A percentile compares a stretch with the other conserved stretches of the same genome.
Conservation (phyloP, 768 basidiomycete species). For the Russula sp. region DNA sequence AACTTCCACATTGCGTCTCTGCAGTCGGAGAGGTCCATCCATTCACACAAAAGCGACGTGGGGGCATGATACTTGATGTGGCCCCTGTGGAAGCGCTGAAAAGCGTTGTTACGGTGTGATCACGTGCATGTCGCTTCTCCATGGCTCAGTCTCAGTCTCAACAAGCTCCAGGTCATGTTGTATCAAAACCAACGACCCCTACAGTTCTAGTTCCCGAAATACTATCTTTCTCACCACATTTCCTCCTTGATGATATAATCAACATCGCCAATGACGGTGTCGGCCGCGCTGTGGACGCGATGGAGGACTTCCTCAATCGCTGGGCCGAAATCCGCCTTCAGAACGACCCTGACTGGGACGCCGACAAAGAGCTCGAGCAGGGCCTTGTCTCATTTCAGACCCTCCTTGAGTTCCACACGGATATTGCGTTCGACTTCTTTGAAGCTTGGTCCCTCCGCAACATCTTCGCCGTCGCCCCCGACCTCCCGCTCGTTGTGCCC, state of each 20-base stretch:
- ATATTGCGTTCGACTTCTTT: constrained; percentile 87
- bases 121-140: too few relatives aligned
- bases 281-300: constrained; percentile 67
- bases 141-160: background rate
- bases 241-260: constrained; percentile 80
- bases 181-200: constrained; percentile 22
- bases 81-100: too few relatives aligned
- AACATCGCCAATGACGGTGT: constrained; percentile 77
- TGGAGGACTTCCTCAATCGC: constrained; percentile 68
- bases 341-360: constrained; percentile 44
- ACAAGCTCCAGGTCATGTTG: background rate
- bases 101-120: too few relatives aligned
- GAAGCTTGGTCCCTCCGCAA: constrained; percentile 87
- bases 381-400: constrained; percentile 85
- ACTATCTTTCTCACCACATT: constrained; percentile 77
- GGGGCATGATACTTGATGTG: too few relatives aligned
- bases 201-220: constrained; percentile 61
- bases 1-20: background rate
- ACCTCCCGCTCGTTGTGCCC: constrained; percentile 63
- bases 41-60: too few relatives aligned
- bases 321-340: constrained; percentile 65
- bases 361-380: constrained; percentile 64
- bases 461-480: constrained; percentile 69
- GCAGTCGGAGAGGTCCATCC: too few relatives aligned
- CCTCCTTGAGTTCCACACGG: constrained; percentile 78